Percentiles rank a stretch among this genome's conserved stretches.
Conservation (phyloP, 345 rosid genomes). For the Salix viminalis region DNA sequence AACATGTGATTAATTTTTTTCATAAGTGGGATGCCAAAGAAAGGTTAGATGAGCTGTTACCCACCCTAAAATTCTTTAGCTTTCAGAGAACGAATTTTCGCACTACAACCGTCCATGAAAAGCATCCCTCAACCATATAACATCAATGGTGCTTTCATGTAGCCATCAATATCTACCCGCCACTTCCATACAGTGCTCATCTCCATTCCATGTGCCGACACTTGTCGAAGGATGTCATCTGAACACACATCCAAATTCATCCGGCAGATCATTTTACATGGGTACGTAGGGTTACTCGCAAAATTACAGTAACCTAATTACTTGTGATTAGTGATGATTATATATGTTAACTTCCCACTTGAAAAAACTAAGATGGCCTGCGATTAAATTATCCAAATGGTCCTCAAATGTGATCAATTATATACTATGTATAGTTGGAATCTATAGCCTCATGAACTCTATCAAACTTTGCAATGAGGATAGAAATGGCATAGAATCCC, state of each 20-base stretch:
- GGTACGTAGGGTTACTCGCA: too few relatives aligned
- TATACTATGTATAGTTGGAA: not conserved
- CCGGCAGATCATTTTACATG: not conserved
- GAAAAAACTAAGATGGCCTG: too few relatives aligned
- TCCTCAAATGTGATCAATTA: too few relatives aligned
- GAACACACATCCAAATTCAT: not conserved
- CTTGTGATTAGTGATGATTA: too few relatives aligned
- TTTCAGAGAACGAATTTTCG: not conserved
- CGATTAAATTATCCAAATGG: too few relatives aligned
- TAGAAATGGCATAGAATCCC: not conserved
- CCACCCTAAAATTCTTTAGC: not conserved
- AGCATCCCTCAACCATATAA: conserved; percentile 8
- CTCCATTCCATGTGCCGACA: not conserved
- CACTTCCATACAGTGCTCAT: not conserved
- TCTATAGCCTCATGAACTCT: not conserved
- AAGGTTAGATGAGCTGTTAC: conserved; percentile 6
- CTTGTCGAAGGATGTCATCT: not conserved
- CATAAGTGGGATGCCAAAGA: not conserved
- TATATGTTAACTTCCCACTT: too few relatives aligned
- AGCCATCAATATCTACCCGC: not conserved
- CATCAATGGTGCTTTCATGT: not conserved
- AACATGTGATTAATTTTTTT: not conserved
- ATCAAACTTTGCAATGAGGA: not conserved
- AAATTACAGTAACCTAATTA: too few relatives aligned
- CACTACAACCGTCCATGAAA: not conserved